Percentiles rank a stretch among this genome's conserved stretches.
These are phyloP conservation scores for Salicornia ramosissima DNA, from an alignment of 148 eudicot species.

Conservation along the genomic window DNA sequence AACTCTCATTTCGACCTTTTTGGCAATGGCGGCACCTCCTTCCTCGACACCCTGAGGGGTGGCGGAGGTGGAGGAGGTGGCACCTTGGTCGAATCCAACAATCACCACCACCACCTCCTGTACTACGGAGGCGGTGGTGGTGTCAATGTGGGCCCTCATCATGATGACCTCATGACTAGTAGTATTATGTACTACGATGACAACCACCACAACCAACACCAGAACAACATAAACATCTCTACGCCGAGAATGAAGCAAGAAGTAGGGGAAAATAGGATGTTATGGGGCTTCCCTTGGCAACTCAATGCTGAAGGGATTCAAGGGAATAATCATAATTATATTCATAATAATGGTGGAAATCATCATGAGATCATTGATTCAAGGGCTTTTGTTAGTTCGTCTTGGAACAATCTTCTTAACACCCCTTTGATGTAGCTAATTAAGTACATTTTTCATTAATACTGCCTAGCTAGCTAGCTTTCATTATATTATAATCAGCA, in stretches of 20 bases:
- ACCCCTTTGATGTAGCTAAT: slow-evolving; percentile 59
- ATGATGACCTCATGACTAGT: slow-evolving; percentile 20
- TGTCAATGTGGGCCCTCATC: slow-evolving; percentile 16
- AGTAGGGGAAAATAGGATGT: slow-evolving; percentile 32
- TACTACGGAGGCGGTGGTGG: slow-evolving; percentile 37
- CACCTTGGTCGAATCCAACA: slow-evolving; percentile 5
- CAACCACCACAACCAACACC: slow-evolving; percentile 20
- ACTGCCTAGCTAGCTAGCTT: too few species aligned
- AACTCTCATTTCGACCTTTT: slow-evolving; percentile 21
- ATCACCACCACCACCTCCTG: slow-evolving; percentile 17
- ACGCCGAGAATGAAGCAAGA: slow-evolving; percentile 44
- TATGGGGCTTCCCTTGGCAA: slow-evolving; percentile 72
- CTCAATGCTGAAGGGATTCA: slow-evolving; percentile 23
- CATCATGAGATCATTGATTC: slow-evolving; percentile 27
- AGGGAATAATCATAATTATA: too few species aligned
- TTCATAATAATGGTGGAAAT: slow-evolving; percentile 18
- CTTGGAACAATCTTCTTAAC: slow-evolving; percentile 65
- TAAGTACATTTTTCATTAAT: too few species aligned
- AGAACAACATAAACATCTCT: too few species aligned
- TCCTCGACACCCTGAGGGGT: slow-evolving; percentile 13
- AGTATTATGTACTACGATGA: slow-evolving; percentile 32
- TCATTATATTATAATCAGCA: too few species aligned
- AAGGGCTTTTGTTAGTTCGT: slow-evolving; percentile 34
- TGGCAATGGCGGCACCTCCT: slow-evolving; percentile 18
- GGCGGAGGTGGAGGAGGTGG: too few species aligned